Base-by-base conservation (phyloP, 2,329 filamentous ascomycete species). In the Nemania abortiva region DNA sequence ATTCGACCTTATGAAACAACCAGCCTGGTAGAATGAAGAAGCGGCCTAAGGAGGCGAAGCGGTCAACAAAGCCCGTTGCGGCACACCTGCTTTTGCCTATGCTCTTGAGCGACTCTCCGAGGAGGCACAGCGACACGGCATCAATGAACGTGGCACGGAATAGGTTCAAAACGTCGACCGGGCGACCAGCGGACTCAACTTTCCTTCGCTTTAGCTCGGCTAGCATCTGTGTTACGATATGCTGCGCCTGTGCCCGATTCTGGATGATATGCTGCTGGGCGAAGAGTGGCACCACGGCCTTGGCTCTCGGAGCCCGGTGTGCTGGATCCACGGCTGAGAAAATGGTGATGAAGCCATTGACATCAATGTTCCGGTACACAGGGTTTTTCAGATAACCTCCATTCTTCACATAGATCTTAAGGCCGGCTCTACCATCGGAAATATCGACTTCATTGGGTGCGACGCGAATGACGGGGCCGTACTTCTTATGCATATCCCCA, bases 211-310 rank as follows among this genome's bases (percentile, higher is more conserved):
- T 22, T 2, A 58, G 20, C 11, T 58, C 55, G 11, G 10, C 18
- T 42, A 58, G 6, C 55, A 58, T 58, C 11, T 10, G 22, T 18
- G 18, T 15, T 15, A 47, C 11, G 5, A 42, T 20, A 10, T 18
- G 20, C 39, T 45, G 37, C 6, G 39, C 39, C 6, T 9, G 20
- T 29, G 20, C 37, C 15, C 37, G 29, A 47, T 15, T 27, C 37
- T 58, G 55, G 15, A 47, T 42, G 37, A 58, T 11, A 20, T 47
- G 39, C n/a, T 58, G 55, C n/a, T 45, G 22, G 15, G 55, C 55
- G 55, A 58, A 58, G 10, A 58, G 55, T 13, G 55, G 55, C 37
- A 37, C 55, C 15, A 58, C 55, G 3, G 55, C 55, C 55, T 58
- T 58, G 7, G 55, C 37, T 47, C 55, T 37, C 22, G 39, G 20